phyloP scores from a whole-genome alignment of 2,329 filamentous ascomycete species.

The Elsinoe ampelina region DNA sequence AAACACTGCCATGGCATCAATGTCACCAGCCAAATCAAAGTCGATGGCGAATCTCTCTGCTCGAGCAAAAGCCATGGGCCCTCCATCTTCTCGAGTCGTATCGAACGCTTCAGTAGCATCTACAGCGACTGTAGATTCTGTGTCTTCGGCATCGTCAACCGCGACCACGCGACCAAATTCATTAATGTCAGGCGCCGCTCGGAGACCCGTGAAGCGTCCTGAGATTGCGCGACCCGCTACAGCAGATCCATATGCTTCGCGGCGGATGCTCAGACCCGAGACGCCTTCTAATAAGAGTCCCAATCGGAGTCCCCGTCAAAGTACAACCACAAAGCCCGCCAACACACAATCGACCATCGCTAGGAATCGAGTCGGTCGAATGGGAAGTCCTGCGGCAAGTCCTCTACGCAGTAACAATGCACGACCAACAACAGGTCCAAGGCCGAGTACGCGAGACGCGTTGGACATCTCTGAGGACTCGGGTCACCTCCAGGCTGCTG shows the following conservation, averaged over 20 bases:
- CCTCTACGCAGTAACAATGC: conserved; percentile 12
- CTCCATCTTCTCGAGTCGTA: conserved; percentile 18
- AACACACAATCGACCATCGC: conserved; percentile 18
- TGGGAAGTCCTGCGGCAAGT: conserved; percentile 14
- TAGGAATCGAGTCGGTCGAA: conserved; percentile 5
- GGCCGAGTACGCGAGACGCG: conserved; percentile 26
- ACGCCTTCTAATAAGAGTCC: conserved; percentile 40
- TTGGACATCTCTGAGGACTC: conserved; percentile 18
- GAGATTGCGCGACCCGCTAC: conserved; percentile 43
- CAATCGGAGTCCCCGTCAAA: conserved; percentile 33
- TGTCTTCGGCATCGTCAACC: conserved; percentile 24
- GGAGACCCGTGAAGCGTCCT: conserved; percentile 37
- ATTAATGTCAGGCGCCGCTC: conserved; percentile 51
- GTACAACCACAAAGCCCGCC: conserved; percentile 28
- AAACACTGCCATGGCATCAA: conserved; percentile 48
- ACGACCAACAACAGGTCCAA: conserved; percentile 15
- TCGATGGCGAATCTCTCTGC: conserved; percentile 15
- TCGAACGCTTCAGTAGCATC: conserved; percentile 24
- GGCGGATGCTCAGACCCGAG: conserved; percentile 30
- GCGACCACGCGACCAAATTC: conserved; percentile 30
- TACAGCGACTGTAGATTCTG: conserved; percentile 23
- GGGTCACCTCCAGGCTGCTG: conserved; percentile 30
- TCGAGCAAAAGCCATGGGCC: conserved; percentile 12
- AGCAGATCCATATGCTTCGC: conserved; percentile 44
- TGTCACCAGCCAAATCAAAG: conserved; percentile 38